phyloP scores from a whole-genome alignment of 2,329 filamentous ascomycete genomes.

The Alternaria arborescens region DNA sequence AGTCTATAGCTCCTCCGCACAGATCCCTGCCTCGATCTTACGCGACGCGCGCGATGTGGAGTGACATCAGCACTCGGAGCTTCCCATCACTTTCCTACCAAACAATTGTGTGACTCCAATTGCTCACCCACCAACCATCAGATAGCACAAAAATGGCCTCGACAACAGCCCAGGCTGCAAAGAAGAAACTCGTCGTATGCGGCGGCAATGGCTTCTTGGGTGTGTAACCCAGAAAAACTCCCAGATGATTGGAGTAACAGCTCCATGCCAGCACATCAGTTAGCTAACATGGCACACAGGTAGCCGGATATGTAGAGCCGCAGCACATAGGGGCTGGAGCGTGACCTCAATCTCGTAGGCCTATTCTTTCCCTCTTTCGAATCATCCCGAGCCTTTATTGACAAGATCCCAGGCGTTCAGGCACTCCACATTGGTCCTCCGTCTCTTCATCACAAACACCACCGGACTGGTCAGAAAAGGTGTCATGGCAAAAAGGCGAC shows the following conservation, averaged over 20 bases:
- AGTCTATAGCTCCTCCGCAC: constrained; percentile 18
- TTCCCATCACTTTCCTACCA: constrained; percentile 5
- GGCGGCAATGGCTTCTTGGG: constrained; percentile 94
- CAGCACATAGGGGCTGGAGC: constrained; percentile 84
- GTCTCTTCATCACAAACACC: constrained; percentile 75
- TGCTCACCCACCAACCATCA: not conserved
- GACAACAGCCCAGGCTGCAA: constrained; percentile 62
- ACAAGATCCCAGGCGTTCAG: constrained; percentile 73
- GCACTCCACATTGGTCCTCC: constrained; percentile 83
- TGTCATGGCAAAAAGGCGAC: constrained; percentile 89
- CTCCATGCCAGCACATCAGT: not conserved
- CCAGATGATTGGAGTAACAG: not conserved
- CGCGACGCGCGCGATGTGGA: constrained; percentile 17
- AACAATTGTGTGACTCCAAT: not conserved
- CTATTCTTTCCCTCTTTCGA: not conserved
- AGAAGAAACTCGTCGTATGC: constrained; percentile 86
- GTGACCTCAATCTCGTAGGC: constrained; percentile 88
- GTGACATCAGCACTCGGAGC: constrained; percentile 49
- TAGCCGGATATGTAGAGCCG: constrained; percentile 88
- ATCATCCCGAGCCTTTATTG: constrained; percentile 4
- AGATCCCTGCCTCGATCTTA: constrained; percentile 37
- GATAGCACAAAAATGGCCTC: constrained; percentile 57
- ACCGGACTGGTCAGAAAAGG: constrained; percentile 81
- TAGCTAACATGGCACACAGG: constrained; percentile 52
- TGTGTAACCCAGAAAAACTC: constrained; percentile 40